Evolutionary conservation across 169 alveolate genomes (phyloP).

Genomic region (Plasmodium gaboni): DNA sequence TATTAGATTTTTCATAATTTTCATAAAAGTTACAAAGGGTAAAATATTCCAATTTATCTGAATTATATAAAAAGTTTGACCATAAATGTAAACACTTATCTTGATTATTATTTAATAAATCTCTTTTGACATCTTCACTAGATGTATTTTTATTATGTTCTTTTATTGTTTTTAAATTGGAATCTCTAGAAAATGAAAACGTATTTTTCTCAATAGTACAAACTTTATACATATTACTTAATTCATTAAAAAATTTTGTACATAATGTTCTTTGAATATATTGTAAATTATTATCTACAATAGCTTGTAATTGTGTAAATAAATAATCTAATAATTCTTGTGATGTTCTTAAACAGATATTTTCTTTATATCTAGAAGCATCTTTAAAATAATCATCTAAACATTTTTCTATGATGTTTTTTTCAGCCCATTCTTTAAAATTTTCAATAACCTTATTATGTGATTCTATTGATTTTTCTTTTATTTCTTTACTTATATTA

Average conservation of each 20-base stretch:
- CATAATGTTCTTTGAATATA: constrained; percentile 73
- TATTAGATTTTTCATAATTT: constrained; percentile 47
- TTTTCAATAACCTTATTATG: constrained; percentile 49
- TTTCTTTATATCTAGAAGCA: constrained; percentile 83
- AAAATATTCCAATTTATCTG: constrained; percentile 56
- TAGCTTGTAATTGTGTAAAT: constrained; percentile 78
- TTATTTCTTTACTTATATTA: constrained; percentile 31
- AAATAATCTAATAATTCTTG: constrained; percentile 67
- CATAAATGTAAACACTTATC: constrained; percentile 57
- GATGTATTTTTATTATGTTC: constrained; percentile 2
- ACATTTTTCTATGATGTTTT: constrained; percentile 67
- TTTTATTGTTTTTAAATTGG: constrained; percentile 27
- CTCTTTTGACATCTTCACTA: background rate
- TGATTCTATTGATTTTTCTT: constrained; percentile 53
- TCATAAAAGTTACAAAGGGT: constrained; percentile 45
- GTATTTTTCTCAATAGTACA: constrained; percentile 73
- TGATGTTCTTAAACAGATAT: constrained; percentile 73
- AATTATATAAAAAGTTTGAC: constrained; percentile 56
- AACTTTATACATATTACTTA: constrained; percentile 77
- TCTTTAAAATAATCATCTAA: constrained; percentile 78
- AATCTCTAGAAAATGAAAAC: constrained; percentile 65
- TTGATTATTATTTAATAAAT: constrained; percentile 2
- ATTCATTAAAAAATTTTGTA: constrained; percentile 69
- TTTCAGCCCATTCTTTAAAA: constrained; percentile 77
- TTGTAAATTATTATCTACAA: constrained; percentile 79